Base-by-base conservation (phyloP, 2,329 filamentous ascomycete species). In the Atkinsonella hypoxylon region DNA sequence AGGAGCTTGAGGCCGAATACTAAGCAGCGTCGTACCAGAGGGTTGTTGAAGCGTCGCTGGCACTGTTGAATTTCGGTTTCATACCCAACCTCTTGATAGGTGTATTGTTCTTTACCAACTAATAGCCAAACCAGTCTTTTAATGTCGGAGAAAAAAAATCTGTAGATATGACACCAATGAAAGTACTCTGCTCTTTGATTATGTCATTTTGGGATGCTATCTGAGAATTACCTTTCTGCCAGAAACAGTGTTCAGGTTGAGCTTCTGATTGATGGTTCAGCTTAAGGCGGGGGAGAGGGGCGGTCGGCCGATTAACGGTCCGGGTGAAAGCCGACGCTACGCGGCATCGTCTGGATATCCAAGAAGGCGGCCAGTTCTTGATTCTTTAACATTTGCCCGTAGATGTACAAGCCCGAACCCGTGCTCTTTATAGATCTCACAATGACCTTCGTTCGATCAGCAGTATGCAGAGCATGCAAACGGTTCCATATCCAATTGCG, bases 1-100 rank as follows among this genome's bases (percentile, higher is more conserved):
- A 94, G 62, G 88, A 90, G 66, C 75, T 79, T 61, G 89, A 94
- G 74, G 87, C 87, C 59, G 91, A 96, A 81, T 95, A 96, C 79
- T 95, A 94, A 57, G 59, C 52, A 47, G 39, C 47, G 46, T 52
- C 44, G 54, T 47, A 52, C 31, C 30, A 17, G 11, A 43, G 42
- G 39, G 39, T 22, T 44, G 39, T 51, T 38, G 12, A 41, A 52
- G 49, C 52, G 48, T 47, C 39, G 50, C 47, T 46, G 43, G 49
- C 53, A 54, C 52, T 56, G 51, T 51, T 50, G 8, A 52, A 50
- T 53, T 55, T 57, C 63, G 55, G 58, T 58, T 56, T 59, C 55
- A 57, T 59, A 48, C 55, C 53, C 59, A 59, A 57, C 49, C 46
- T 45, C 40, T 50, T 48, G 40, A 61, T 57, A 59, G 57, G 64